A percentile compares a stretch with the other conserved stretches of the same genome.
Conservation (phyloP, 768 basidiomycete genomes). For the Calocybe indica region DNA sequence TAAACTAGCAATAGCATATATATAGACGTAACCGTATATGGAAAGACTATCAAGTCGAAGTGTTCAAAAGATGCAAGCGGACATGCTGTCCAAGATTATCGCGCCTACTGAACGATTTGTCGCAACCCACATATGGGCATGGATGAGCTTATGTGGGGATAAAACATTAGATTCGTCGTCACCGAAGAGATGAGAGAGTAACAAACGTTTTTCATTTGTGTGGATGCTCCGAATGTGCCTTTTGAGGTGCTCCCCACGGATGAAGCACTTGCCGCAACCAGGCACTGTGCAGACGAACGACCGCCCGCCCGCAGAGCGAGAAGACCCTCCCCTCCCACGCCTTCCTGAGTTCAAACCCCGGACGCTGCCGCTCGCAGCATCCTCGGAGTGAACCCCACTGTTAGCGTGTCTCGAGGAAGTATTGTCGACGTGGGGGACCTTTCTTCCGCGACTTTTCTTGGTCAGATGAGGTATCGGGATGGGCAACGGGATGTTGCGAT, state of each 20-base stretch:
- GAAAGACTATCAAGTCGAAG: too few species aligned
- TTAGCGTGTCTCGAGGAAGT: constrained; percentile 10
- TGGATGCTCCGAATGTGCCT: constrained; percentile 85
- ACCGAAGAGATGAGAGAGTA: constrained; percentile 1
- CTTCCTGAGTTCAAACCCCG: constrained; percentile 10
- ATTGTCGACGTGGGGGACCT: constrained; percentile 51
- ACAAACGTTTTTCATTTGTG: constrained; percentile 89
- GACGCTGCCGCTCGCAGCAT: constrained; percentile 1
- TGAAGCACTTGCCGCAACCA: constrained; percentile 85
- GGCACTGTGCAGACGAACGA: constrained; percentile 73
- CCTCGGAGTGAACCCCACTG: background rate
- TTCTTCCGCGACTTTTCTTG: constrained; percentile 64
- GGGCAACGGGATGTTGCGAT: constrained; percentile 28
- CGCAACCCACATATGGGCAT: constrained; percentile 61
- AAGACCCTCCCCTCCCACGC: constrained; percentile 25
- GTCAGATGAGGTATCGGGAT: constrained; percentile 64
- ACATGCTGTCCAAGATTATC: constrained; percentile 79
- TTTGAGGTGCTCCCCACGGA: constrained; percentile 86
- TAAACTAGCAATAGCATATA: too few species aligned
- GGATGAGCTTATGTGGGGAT: constrained; percentile 38
- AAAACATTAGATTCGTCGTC: constrained; percentile 15
- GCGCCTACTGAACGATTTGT: constrained; percentile 63
- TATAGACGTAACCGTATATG: too few species aligned
- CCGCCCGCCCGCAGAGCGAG: constrained; percentile 34
- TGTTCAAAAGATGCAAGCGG: constrained; percentile 42